Conservation (phyloP, 2,329 filamentous ascomycete genomes). For the Metarhizium robertsii region DNA sequence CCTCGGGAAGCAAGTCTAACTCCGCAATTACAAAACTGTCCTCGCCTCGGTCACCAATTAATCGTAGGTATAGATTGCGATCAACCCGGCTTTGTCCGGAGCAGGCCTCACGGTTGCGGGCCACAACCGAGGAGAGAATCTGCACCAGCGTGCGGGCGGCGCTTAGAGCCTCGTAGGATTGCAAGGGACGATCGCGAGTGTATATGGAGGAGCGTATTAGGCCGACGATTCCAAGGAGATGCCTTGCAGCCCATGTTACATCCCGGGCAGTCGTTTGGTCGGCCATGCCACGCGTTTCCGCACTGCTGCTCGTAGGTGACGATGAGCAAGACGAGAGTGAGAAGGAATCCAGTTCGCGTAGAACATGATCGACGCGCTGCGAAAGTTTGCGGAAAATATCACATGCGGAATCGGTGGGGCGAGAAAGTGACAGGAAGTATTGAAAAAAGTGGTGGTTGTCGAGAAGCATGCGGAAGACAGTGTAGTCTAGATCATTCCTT, state of each 20-base stretch:
- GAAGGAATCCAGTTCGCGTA: conserved; percentile 8
- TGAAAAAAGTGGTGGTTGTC: conserved; percentile 43
- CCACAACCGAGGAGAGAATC: background rate
- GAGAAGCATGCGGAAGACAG: conserved; percentile 43
- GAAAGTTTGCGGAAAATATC: conserved; percentile 38
- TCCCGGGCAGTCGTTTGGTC: conserved; percentile 12
- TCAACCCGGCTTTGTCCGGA: conserved; percentile 11
- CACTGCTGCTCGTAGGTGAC: too few relatives aligned
- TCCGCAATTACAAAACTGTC: conserved; percentile 35
- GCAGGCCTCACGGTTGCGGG: conserved; percentile 6
- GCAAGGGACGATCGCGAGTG: conserved; percentile 16
- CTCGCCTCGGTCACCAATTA: conserved; percentile 34
- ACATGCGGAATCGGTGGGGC: conserved; percentile 33
- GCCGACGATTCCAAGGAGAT: conserved; percentile 32
- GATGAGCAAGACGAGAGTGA: background rate
- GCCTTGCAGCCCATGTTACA: conserved; percentile 39
- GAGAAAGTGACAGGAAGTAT: conserved; percentile 37
- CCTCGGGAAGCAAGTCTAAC: conserved; percentile 33
- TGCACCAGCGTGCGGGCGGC: conserved; percentile 10
- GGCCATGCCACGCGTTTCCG: background rate
- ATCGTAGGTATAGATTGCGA: conserved; percentile 37
- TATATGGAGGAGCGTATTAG: conserved; percentile 34
- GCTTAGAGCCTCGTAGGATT: conserved; percentile 8
- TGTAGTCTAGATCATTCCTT: conserved; percentile 38
- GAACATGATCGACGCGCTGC: conserved; percentile 34